Evolutionary conservation across 1,284 basidiomycete genomes (phyloP), one percentile per base, ranked within the genome.

Genomic region (Heterobasidion parviporum): DNA sequence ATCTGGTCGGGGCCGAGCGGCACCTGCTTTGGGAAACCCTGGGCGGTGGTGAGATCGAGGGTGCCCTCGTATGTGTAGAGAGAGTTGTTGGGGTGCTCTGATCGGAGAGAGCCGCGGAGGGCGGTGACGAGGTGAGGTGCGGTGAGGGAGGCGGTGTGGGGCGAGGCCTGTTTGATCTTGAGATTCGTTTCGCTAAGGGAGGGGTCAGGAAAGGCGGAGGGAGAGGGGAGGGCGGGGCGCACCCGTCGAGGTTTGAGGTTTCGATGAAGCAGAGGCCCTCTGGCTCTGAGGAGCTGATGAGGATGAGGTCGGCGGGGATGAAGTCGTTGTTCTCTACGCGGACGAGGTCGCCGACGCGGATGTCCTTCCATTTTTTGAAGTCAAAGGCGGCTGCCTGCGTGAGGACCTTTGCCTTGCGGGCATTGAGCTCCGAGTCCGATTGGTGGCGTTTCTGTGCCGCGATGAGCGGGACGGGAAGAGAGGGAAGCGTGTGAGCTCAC

Each of bases 201-300:
- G 12, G 33, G 7, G 26, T 8, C 18, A n/a, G 34, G 38, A 35
- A 50, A 57, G 43, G 56, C 59, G 38, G 57, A 43, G 49, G 38
- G 53, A 49, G 43, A 8, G 18, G n/a, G 55, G 16, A 52, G 26
- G 43, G 2, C 44, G n/a, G 49, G 1, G 72, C 86, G 63, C 63
- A 93, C 90, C 95, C 96, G 65, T 99, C 97, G 20, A 99, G 78
- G 69, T 99, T 99, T 36, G 92, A 91, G 0, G 96, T 99, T 72
- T 99, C 96, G 60, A 99, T 92, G 66, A 98, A 99, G 64, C 95
- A 98, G 48, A 98, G 75, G 0, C 97, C 95, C 68, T 99, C 96
- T 0, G 97, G 96, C 68, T 99, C 97, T 64, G 91, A 94, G 43
- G 91, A 93, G 62, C 86, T 87, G 50, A 99, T 65, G 38, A 99